Evolutionary conservation across 2,329 filamentous ascomycete species (phyloP), one percentile per base, ranked within the genome.

Genomic region (Penicillium janthinellum): DNA sequence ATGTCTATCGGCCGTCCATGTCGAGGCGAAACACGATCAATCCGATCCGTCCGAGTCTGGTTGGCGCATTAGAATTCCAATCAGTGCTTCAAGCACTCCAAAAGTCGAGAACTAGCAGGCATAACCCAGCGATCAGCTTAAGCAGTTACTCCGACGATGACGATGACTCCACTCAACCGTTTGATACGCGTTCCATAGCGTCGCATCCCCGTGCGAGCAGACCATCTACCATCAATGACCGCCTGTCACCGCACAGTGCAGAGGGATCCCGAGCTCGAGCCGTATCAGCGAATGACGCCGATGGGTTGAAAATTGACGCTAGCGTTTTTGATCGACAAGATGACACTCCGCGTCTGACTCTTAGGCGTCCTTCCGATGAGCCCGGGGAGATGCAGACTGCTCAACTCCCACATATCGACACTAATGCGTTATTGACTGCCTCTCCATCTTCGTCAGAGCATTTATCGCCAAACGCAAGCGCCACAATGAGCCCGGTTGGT

Each of bases 41-140:
- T 6, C 90, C 92, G 0, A 97, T 99, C 63, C 85, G 95, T 45
- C 94, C 95, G 1, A 98, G 95, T 79, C 80, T 99, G 49, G 89
- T 99, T 3, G 95, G 95, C 45, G 95, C 91, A 8, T 81, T 99
- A 58, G 95, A 99, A 76, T 99, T 99, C 69, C 86, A 93, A 67
- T 94, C 94, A 2, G 89, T 96, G 3, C 80, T 99, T 48, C 89
- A 91, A n/a, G 92, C 92, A 2, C 78, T 99, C 58, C 88, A 96
- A 69, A 90, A 88, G 64, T 90, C 92, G 57, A 86, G 90, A 70
- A 95, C 91, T 64, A 85, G 90, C 28, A 87, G 88, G 67, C 84
- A 61, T 28, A 63, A 90, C 17, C 85, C 87, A 45, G 85, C 88
- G 2, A 87, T 96, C 61, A 83, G 87, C 64, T 77, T 87, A 25